Percentiles rank a stretch among this genome's conserved stretches.
Evolutionary conservation across 2,329 filamentous ascomycete genomes (phyloP).

Genomic region (Gyromitra esculenta): DNA sequence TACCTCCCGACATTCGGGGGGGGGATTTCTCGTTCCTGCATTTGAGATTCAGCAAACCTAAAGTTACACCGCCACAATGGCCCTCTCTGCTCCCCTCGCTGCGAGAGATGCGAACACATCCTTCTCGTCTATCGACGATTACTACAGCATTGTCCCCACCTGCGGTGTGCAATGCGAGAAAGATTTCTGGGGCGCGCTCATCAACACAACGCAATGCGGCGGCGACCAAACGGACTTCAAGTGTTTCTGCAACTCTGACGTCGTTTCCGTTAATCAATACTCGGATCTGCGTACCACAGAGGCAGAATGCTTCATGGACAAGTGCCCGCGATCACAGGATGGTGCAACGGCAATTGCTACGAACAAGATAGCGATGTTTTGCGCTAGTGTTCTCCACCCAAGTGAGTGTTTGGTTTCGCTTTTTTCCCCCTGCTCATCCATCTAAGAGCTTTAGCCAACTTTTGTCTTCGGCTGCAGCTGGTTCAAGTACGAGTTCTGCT

Average conservation of each 20-base stretch:
- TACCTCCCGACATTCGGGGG: not conserved
- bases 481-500: not conserved
- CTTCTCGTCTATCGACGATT: not conserved
- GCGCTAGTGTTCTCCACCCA: not conserved
- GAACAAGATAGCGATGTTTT: not conserved
- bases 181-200: conserved; percentile 2
- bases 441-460: no score
- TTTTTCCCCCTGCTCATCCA: not conserved
- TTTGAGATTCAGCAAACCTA: not conserved
- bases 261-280: not conserved
- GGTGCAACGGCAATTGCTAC: not conserved
- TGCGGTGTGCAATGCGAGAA: not conserved
- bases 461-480: no score
- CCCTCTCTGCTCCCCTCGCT: not conserved
- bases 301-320: not conserved
- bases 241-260: not conserved
- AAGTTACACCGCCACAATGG: not conserved
- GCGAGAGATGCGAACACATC: not conserved
- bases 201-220: not conserved
- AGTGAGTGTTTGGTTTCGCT: not conserved
- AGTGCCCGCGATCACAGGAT: not conserved
- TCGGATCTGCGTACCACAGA: not conserved
- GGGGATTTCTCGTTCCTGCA: not conserved
- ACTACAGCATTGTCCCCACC: not conserved
- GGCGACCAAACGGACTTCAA: conserved; percentile 7